phyloP scores from a whole-genome alignment of 257 asterid genomes.

The Prunella vulgaris region DNA sequence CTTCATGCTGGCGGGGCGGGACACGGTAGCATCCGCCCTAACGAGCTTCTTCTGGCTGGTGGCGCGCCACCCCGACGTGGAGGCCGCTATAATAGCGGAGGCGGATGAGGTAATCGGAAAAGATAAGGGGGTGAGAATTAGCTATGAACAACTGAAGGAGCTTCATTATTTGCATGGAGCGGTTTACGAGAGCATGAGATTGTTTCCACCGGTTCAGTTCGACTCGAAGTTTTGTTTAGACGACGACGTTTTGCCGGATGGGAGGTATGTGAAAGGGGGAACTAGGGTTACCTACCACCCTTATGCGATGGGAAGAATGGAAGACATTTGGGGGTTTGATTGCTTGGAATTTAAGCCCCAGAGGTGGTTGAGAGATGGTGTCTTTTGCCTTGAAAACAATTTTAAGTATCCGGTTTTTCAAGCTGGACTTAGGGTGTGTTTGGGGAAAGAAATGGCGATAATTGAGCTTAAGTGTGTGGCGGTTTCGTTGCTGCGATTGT shows the following conservation, averaged over 20 bases:
- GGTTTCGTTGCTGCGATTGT: slow-evolving; percentile 35
- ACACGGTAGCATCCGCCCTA: slow-evolving; percentile 32
- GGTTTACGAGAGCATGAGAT: slow-evolving; percentile 49
- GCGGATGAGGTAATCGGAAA: slow-evolving; percentile 29
- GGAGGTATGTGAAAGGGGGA: slow-evolving; percentile 36
- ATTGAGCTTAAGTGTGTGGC: slow-evolving; percentile 57
- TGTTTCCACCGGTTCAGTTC: slow-evolving; percentile 53
- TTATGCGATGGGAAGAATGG: slow-evolving; percentile 60
- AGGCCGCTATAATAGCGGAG: slow-evolving; percentile 26
- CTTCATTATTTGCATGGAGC: slow-evolving; percentile 45
- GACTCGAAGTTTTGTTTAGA: slow-evolving; percentile 39
- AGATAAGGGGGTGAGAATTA: background rate
- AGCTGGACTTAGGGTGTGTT: slow-evolving; percentile 44
- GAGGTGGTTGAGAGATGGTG: slow-evolving; percentile 48
- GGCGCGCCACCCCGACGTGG: slow-evolving; percentile 38
- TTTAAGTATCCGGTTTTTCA: slow-evolving; percentile 44
- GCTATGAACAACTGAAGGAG: slow-evolving; percentile 26
- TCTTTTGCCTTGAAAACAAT: slow-evolving; percentile 31
- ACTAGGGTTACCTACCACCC: slow-evolving; percentile 53
- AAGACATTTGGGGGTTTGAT: slow-evolving; percentile 53
- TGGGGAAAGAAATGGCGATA: slow-evolving; percentile 47
- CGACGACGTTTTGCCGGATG: slow-evolving; percentile 39
- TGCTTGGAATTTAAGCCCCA: slow-evolving; percentile 46
- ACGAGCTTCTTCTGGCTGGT: slow-evolving; percentile 36
- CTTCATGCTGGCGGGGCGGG: slow-evolving; percentile 37